Base-by-base conservation (phyloP, 176 grass and related monocot genomes). In the Miscanthus lutarioriparius region DNA sequence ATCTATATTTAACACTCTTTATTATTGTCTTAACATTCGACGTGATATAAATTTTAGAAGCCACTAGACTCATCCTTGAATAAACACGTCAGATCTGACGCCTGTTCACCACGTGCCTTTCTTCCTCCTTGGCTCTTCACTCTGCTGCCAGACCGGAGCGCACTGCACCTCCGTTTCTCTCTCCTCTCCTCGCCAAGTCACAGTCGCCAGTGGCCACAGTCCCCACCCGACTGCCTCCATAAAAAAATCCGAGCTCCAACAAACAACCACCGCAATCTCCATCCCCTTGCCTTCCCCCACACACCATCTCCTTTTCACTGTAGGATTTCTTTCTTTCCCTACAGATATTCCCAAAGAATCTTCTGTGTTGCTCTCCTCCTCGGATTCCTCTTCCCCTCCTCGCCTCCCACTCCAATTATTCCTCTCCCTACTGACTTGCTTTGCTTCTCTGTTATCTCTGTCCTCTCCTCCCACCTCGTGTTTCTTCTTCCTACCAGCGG, bases 311-410 rank as follows among this genome's bases (percentile, higher is more conserved):
- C n/a, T 80, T 80, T 70, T 30, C 68, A 4, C 22, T n/a, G 4
- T 13, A 69, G 41, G 65, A 82, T 82, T 82, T 77, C 81, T 84
- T 86, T 43, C 17, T 53, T 53, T 20, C 49, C 9, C 84, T 74
- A 30, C 74, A 83, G 84, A 90, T 90, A 90, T 86, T 83, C 73
- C 56, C 78, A 54, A 72, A 90, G 83, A 85, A 82, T 82, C 56
- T 72, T 20, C 83, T 13, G 35, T 22, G 49, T 76, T 85, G 83
- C 83, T 58, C 65, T 72, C 83, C 83, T 82, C 88, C 67, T 90
- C 83, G 83, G 88, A 90, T 90, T 86, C 88, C 88, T 73, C 79
- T 78, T 37, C 35, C 72, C 25, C 53, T 64, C 30, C 47, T 45
- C 72, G 45, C 65, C 80, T 61, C 63, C 32, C 36, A 30, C 49